phyloP scores from a whole-genome alignment of 2,329 filamentous ascomycete species.

The Ophiocordyceps sinensis region DNA sequence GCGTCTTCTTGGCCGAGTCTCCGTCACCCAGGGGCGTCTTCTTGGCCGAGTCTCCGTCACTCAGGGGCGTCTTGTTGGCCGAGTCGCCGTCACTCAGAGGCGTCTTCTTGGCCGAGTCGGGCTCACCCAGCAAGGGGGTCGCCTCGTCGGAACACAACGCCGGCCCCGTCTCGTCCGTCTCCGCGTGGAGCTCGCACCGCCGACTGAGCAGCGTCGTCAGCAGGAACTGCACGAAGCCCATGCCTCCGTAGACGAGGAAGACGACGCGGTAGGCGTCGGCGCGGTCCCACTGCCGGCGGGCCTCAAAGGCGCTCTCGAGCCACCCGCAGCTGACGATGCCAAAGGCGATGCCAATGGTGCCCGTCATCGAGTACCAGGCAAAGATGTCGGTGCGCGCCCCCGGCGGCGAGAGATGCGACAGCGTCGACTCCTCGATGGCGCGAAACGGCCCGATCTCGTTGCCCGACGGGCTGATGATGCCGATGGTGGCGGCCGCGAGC shows the following conservation, averaged over 20 bases:
- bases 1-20: background rate
- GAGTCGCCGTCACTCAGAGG: too few species aligned
- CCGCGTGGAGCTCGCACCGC: background rate
- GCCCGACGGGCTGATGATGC: background rate
- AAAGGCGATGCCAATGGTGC: background rate
- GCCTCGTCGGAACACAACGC: background rate
- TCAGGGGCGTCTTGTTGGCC: background rate
- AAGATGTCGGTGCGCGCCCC: background rate
- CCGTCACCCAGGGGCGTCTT: too few species aligned
- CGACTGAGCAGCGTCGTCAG: background rate
- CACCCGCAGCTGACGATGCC: background rate
- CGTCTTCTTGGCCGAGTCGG: background rate
- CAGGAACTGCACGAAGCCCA: background rate
- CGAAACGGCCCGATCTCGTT: background rate
- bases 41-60: background rate
- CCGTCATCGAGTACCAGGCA: background rate
- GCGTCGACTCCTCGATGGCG: background rate
- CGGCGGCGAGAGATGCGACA: background rate
- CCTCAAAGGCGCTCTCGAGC: background rate
- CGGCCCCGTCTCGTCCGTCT: background rate
- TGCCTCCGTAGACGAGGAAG: background rate
- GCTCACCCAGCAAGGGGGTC: background rate
- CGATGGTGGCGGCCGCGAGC: background rate
- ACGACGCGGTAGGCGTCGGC: background rate
- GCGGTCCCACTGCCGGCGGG: background rate